phyloP scores from a whole-genome alignment of 2,329 filamentous ascomycete genomes.

The Ophiostoma quercus region DNA sequence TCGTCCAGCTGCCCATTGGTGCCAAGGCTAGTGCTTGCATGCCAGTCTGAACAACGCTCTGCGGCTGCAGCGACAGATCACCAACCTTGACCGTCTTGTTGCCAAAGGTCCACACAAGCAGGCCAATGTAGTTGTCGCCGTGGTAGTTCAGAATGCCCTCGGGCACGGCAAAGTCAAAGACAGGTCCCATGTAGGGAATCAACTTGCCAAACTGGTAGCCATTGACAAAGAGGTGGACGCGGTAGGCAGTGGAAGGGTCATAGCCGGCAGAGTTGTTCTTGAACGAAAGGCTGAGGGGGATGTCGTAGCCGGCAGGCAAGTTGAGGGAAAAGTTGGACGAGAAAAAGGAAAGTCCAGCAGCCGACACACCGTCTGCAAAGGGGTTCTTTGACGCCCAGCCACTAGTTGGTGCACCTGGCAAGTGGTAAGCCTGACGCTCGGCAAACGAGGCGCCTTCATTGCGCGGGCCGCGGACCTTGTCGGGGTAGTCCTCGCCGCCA shows the following conservation, averaged over 20 bases:
- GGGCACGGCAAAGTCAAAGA: constrained; percentile 52
- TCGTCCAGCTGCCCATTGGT: neutral
- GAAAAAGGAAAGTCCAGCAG: neutral
- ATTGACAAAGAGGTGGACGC: constrained; percentile 62
- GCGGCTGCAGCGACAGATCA: neutral
- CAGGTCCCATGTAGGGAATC: constrained; percentile 61
- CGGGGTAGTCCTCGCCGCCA: neutral
- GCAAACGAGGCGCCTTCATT: neutral
- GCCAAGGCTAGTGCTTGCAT: neutral
- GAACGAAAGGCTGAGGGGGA: neutral
- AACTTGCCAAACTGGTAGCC: constrained; percentile 58
- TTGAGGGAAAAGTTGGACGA: neutral
- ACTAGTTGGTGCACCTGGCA: neutral
- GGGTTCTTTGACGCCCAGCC: neutral
- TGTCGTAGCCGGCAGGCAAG: neutral
- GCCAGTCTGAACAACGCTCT: neutral
- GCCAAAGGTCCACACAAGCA: neutral
- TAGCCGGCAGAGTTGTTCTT: neutral
- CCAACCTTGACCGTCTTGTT: neutral
- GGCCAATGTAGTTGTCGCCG: neutral
- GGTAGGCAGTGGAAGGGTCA: constrained; percentile 37
- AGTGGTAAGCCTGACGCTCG: neutral
- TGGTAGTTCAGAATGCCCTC: neutral
- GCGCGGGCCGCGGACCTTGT: neutral
- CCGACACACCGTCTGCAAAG: neutral